Evolutionary conservation across 257 asterid genomes (phyloP).

Genomic region (Mentha longifolia): DNA sequence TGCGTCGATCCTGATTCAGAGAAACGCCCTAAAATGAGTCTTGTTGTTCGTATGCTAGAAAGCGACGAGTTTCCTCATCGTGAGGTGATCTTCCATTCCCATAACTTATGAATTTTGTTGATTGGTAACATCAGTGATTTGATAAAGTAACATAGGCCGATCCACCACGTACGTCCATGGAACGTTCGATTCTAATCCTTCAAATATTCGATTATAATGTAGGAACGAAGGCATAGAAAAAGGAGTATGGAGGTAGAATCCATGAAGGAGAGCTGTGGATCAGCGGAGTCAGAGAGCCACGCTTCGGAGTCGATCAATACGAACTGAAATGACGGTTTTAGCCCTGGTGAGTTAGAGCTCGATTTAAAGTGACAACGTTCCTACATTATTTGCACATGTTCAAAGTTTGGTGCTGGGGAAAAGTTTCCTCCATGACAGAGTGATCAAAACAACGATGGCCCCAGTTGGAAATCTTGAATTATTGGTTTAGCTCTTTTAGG

Average conservation of each 20-base stretch:
- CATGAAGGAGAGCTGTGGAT: constrained; percentile 58
- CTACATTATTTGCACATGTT: constrained; percentile 38
- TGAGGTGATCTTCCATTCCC: constrained; percentile 43
- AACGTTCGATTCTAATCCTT: not conserved
- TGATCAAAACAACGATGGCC: constrained; percentile 33
- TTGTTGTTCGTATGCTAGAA: constrained; percentile 87
- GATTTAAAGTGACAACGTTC: constrained; percentile 24
- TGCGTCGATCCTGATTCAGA: constrained; percentile 96
- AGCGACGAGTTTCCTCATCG: constrained; percentile 78
- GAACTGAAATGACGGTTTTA: constrained; percentile 38
- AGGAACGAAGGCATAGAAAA: constrained; percentile 77
- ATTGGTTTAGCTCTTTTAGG: constrained; percentile 37
- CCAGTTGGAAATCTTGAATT: constrained; percentile 35
- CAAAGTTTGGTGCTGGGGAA: constrained; percentile 41
- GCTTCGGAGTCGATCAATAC: constrained; percentile 43
- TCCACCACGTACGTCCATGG: no score
- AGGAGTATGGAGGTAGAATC: constrained; percentile 67
- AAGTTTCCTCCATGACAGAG: constrained; percentile 44
- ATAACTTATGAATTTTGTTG: not conserved
- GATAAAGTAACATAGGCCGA: no score
- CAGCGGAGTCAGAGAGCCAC: constrained; percentile 46
- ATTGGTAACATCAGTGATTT: not conserved
- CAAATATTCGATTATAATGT: not conserved
- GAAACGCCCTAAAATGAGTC: constrained; percentile 94
- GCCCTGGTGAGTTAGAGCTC: constrained; percentile 37